Evolutionary conservation across 2,329 filamentous ascomycete species (phyloP), one percentile per base, ranked within the genome.

Genomic region (Claviceps fusiformis): DNA sequence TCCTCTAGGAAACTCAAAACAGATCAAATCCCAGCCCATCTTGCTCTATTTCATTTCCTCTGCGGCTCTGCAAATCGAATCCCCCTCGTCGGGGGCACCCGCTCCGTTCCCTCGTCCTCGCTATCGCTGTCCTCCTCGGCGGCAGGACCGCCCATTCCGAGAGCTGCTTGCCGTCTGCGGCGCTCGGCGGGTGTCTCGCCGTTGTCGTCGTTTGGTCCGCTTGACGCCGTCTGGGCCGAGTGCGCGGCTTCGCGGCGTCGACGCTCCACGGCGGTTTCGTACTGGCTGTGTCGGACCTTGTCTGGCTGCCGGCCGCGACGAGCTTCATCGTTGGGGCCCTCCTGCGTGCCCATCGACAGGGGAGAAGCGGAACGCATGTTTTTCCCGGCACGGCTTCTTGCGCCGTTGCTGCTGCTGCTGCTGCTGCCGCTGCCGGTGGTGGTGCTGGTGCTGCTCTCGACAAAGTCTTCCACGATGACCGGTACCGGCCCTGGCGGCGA

Each of bases 131-230:
- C 73, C 55, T 75, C 74, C 49, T 73, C 75, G 19, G 72, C 73
- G 0, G 66, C 70, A 2, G 66, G 68, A 8, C 67, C 64, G 17
- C 71, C 70, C 58, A 86, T 73, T 10, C 87, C 86, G 1, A 92
- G 71, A 1, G 87, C 88, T 1, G 86, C 86, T 62, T 89, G 82
- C 62, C 88, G 79, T 54, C 88, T 75, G 45, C 86, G 78, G 55
- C 85, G 76, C 68, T 92, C 88, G 0, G 87, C 87, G 0, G 86
- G 83, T 0, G 86, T 90, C 69, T 91, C 87, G 39, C 71, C 75
- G 39, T 73, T 73, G 4, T 67, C 63, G 3, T 64, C 63, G 24
- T 39, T 51, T 6, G 35, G 54, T 29, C 27, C 3, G 63, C 64
- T 19, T 70, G 72, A 2, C 69, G 71, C 33, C 73, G 74, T 27